phyloP scores from a whole-genome alignment of 345 rosid species.

The Salix koriyanagi region DNA sequence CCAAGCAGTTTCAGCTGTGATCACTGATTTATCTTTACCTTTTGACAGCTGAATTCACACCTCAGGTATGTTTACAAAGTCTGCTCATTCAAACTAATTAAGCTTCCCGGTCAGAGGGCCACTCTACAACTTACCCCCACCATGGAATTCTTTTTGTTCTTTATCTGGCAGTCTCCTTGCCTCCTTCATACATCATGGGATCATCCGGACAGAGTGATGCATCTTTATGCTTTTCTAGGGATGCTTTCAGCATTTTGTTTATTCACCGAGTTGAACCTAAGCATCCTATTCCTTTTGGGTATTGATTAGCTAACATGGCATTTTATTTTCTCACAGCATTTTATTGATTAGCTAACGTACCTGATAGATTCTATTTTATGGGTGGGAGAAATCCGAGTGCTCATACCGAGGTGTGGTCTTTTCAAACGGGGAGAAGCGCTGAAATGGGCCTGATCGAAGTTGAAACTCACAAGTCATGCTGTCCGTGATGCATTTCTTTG shows the following conservation, averaged over 20 bases:
- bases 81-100: slow-evolving; percentile 63
- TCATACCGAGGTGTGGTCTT: slow-evolving; percentile 60
- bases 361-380: background rate
- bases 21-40: slow-evolving; percentile 9
- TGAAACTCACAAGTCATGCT: too few relatives aligned
- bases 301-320: background rate
- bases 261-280: background rate
- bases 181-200: background rate
- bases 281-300: background rate
- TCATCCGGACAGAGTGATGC: background rate
- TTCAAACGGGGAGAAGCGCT: slow-evolving; percentile 76
- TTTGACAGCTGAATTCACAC: background rate
- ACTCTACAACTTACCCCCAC: slow-evolving; percentile 35
- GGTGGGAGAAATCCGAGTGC: slow-evolving; percentile 78
- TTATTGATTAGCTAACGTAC: too few relatives aligned
- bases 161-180: background rate
- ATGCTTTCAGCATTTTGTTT: background rate
- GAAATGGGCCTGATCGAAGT: slow-evolving; percentile 98
- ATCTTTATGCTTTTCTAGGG: background rate
- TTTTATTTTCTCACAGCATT: background rate
- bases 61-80: slow-evolving; percentile 91
- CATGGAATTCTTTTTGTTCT: background rate
- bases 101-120: slow-evolving; percentile 80
- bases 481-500: too few relatives aligned
- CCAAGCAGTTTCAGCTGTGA: background rate